Conservation (phyloP, 306 rosid species). For the Acacia acuminata region DNA sequence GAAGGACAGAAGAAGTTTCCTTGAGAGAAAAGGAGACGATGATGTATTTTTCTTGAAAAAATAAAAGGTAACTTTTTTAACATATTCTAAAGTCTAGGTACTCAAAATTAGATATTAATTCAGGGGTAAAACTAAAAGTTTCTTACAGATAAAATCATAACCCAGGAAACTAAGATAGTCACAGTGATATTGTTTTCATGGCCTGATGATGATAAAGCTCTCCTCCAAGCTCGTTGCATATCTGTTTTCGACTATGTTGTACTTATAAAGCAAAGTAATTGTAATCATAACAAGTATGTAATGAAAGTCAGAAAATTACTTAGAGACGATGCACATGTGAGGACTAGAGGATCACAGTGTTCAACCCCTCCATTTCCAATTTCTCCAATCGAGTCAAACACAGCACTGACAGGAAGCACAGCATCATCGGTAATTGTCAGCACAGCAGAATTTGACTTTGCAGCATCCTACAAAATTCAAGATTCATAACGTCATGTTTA, state of each 20-base stretch:
- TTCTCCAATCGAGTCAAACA: slow-evolving; percentile 46
- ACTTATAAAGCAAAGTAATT: background rate
- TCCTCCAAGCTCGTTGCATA: background rate
- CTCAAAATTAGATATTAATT: background rate
- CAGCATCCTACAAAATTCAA: slow-evolving; percentile 42
- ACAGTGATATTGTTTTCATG: background rate
- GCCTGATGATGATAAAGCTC: background rate
- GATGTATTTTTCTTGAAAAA: background rate
- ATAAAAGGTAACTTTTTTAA: background rate
- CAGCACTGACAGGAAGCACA: slow-evolving; percentile 49
- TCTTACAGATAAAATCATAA: background rate
- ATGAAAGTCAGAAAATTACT: slow-evolving; percentile 38
- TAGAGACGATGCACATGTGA: slow-evolving; percentile 58
- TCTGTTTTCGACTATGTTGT: background rate
- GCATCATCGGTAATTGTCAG: slow-evolving; percentile 71
- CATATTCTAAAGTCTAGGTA: background rate
- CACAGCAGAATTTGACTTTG: slow-evolving; percentile 39
- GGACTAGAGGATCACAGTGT: slow-evolving; percentile 51
- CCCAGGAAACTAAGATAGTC: background rate
- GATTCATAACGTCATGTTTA: background rate
- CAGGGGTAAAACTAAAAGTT: background rate
- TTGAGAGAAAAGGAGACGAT: background rate
- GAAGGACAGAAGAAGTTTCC: background rate
- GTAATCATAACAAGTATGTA: background rate
- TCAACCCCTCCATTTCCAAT: slow-evolving; percentile 43